These are phyloP conservation scores for Aspergillus uvarum DNA, from an alignment of 2,329 filamentous ascomycete genomes.

Conservation along the genomic window DNA sequence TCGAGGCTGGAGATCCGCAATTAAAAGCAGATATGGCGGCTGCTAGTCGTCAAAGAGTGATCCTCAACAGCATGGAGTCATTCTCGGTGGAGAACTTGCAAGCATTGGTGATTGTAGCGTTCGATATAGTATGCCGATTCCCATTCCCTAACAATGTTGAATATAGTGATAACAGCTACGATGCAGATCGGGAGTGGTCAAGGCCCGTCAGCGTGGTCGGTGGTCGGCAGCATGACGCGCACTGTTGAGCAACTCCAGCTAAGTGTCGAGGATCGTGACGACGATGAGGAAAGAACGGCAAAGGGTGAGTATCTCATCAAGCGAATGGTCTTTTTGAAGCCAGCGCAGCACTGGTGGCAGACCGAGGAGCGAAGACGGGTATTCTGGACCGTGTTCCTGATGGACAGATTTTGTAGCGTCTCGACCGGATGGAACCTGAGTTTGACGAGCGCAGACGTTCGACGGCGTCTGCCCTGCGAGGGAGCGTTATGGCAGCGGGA, in stretches of 20 bases:
- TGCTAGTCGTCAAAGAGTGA: constrained; percentile 24
- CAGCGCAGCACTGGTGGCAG: constrained; percentile 30
- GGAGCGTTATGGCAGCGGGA: constrained; percentile 34
- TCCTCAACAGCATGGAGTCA: constrained; percentile 34
- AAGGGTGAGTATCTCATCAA: constrained; percentile 33
- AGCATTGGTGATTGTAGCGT: constrained; percentile 38
- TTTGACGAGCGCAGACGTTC: constrained; percentile 34
- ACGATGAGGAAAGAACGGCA: constrained; percentile 17
- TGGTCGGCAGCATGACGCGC: constrained; percentile 36
- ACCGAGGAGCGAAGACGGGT: constrained; percentile 38
- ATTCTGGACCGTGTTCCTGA: constrained; percentile 41
- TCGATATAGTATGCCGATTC: constrained; percentile 27
- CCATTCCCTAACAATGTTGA: too few species aligned
- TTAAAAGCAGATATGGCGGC: constrained; percentile 14
- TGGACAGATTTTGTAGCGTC: constrained; percentile 40
- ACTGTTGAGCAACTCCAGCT: constrained; percentile 38
- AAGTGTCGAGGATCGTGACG: constrained; percentile 27
- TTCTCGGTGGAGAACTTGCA: constrained; percentile 38
- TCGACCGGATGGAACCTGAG: constrained; percentile 39
- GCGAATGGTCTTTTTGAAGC: constrained; percentile 38
- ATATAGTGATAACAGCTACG: too few species aligned
- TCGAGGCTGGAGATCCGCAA: constrained; percentile 11
- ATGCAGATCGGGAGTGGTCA: constrained; percentile 32
- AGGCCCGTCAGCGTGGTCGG: constrained; percentile 36
- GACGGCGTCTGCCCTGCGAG: constrained; percentile 38